Evolutionary conservation across 805 yeast genomes (phyloP), one percentile per base, ranked within the genome.

Genomic region (Metschnikowia proteae): DNA sequence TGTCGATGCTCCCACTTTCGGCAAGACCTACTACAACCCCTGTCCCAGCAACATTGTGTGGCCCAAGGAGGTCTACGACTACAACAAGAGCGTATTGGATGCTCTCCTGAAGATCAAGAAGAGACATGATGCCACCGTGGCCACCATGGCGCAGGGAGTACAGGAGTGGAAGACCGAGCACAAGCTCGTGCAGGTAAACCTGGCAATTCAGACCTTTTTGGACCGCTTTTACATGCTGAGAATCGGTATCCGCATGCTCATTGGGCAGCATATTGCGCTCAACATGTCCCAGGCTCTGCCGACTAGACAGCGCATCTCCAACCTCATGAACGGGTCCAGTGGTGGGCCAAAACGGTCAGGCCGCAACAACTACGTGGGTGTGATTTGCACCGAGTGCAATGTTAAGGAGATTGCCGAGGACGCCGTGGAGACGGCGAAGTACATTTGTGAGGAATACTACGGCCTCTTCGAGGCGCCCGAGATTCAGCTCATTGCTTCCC

Each of bases 241-340:
- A 50, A 90, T 90, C 53, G 97, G 97, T 2, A 90, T 90, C 52
- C 78, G 97, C 55, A 90, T 90, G 95, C 76, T 89, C 36, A 87
- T 89, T 60, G 97, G 96, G n/a, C 97, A 89, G 69, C 96, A 89
- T 60, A 84, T 89, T 55, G 92, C 96, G 1, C 75, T 89, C 45
- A 84, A 82, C 68, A 78, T 79, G 74, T 83, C 84, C 42, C 86
- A 85, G 58, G 68, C 68, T 17, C 67, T 68, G 43, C 72, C 74
- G 23, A 66, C 75, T 3, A 66, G 68, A 50, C 70, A 66, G 48
- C 61, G 73, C 36, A 60, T 73, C 38, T 59, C 63, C 10, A 58
- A 60, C n/a, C 60, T 73, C 43, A 55, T 73, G 46, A 71, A 64
- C 54, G 77, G 76, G 3, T 42, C 57, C 39, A 58, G 46, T 33